Percentiles rank a stretch among this genome's conserved stretches.
These are phyloP conservation scores for Coix lacrymajobi DNA, from an alignment of 176 grass and related monocot genomes.

Conservation along the genomic window DNA sequence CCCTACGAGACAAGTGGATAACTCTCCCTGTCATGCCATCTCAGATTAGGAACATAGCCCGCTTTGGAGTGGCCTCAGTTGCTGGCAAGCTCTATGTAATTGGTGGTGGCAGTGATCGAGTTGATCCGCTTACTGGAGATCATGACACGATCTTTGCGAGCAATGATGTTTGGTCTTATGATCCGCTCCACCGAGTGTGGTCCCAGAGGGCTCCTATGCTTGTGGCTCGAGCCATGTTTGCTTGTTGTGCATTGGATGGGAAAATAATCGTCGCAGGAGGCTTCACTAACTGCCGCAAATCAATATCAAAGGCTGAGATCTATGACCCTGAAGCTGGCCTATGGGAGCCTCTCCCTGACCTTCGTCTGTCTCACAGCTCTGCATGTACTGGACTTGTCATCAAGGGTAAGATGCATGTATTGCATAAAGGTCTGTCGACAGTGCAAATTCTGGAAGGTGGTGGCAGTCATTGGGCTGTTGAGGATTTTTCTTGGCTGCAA, in stretches of 20 bases:
- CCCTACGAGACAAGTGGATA: conserved; percentile 80
- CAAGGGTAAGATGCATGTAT: conserved; percentile 77
- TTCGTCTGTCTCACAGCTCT: conserved; percentile 74
- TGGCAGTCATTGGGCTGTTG: conserved; percentile 61
- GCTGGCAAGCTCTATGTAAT: conserved; percentile 90
- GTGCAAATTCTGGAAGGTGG: conserved; percentile 87
- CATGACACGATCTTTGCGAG: conserved; percentile 92
- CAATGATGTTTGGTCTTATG: conserved; percentile 97
- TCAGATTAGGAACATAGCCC: conserved; percentile 83
- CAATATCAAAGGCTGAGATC: conserved; percentile 80
- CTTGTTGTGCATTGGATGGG: conserved; percentile 80
- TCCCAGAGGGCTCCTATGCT: conserved; percentile 59
- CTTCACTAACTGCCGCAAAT: conserved; percentile 88
- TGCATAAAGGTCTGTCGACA: conserved; percentile 85
- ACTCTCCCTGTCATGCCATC: conserved; percentile 92
- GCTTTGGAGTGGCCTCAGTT: conserved; percentile 74
- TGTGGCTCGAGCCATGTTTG: conserved; percentile 87
- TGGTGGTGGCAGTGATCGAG: conserved; percentile 89
- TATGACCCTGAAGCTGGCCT: conserved; percentile 72
- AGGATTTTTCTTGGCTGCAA: conserved; percentile 86
- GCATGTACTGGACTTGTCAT: conserved; percentile 91
- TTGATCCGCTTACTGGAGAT: conserved; percentile 91
- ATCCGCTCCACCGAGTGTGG: conserved; percentile 67
- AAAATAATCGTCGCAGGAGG: conserved; percentile 94
- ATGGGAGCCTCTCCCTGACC: conserved; percentile 82